Evolutionary conservation across 495 filamentous ascomycete genomes (phyloP).

Genomic region (Aspergillus panamensis): DNA sequence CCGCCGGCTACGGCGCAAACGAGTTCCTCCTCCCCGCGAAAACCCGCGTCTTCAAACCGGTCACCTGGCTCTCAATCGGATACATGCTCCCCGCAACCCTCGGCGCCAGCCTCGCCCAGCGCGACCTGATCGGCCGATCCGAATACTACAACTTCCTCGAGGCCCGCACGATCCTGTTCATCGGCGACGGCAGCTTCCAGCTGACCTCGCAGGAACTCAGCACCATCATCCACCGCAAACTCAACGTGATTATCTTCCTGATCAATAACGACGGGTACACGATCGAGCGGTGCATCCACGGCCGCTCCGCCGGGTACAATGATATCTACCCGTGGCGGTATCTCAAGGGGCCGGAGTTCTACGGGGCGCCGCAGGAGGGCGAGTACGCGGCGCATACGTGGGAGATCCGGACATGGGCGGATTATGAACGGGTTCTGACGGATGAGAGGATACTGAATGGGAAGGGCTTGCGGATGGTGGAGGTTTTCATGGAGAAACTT

Average conservation of each 20-base stretch:
- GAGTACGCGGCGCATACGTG: constrained; percentile 15
- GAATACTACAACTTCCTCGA: constrained; percentile 14
- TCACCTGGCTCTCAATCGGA: constrained; percentile 40
- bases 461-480: constrained; percentile 36
- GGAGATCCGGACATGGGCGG: constrained; percentile 19
- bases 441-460: constrained; percentile 26
- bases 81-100: constrained; percentile 41
- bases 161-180: constrained; percentile 58
- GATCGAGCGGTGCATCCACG: constrained; percentile 69
- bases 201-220: constrained; percentile 71
- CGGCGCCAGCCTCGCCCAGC: constrained; percentile 40
- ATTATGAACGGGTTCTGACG: constrained; percentile 17
- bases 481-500: constrained; percentile 31
- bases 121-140: constrained; percentile 20
- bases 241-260: constrained; percentile 69
- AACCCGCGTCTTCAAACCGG: constrained; percentile 30
- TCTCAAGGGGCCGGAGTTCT: constrained; percentile 30
- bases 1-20: constrained; percentile 25
- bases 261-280: constrained; percentile 72
- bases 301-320: constrained; percentile 65
- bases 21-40: constrained; percentile 23
- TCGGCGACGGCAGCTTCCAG: constrained; percentile 78
- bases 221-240: constrained; percentile 64
- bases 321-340: constrained; percentile 65
- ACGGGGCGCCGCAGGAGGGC: constrained; percentile 28